Base-by-base conservation (phyloP, 176 grass and related monocot species). In the Eleusine indica region DNA sequence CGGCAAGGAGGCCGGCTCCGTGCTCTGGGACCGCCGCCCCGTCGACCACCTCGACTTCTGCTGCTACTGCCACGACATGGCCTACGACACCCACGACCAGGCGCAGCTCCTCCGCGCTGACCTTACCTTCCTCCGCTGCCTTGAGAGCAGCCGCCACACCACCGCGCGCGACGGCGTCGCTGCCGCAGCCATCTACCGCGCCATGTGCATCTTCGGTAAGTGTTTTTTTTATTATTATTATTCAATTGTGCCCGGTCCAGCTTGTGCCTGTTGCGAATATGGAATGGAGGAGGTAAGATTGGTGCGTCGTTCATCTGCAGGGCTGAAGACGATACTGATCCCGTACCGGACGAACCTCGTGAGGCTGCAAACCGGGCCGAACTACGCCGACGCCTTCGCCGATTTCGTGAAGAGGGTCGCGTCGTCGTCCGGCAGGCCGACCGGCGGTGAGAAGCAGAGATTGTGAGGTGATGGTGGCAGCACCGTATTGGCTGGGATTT, bases 61-160 rank as follows among this genome's bases (percentile, higher is more conserved):
- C 87, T 99, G 96, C 82, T 99, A 96, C 84, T 99, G 96, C 87
- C 96, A 99, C 87, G 93, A 99, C 80, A 99, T 99, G 70, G 93
- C 93, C 28, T 99, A 96, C 81, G 96, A 99, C 78, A 96, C 96
- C 1, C 85, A 96, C 80, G 96, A 99, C 77, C 96, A 99, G 83
- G 93, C 87, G 0, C 85, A 90, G 83, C 93, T 99, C 76, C 89
- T 99, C 70, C 90, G 89, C 78, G 93, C 96, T 52, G 93, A 99
- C 84, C 85, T 99, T 68, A 76, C 93, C 25, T 99, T 96, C 86
- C 93, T 99, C 17, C 81, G 94, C 49, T 99, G 96, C 86, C 86
- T 96, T 75, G 87, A 99, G 89, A 68, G 78, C 58, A 94, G 85
- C 58, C 91, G 89, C 46, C 77, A 78, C 28, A 94, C 91, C 56